These are phyloP conservation scores for Gautieria morchelliformis DNA, from an alignment of 768 basidiomycete species.

Conservation along the genomic window DNA sequence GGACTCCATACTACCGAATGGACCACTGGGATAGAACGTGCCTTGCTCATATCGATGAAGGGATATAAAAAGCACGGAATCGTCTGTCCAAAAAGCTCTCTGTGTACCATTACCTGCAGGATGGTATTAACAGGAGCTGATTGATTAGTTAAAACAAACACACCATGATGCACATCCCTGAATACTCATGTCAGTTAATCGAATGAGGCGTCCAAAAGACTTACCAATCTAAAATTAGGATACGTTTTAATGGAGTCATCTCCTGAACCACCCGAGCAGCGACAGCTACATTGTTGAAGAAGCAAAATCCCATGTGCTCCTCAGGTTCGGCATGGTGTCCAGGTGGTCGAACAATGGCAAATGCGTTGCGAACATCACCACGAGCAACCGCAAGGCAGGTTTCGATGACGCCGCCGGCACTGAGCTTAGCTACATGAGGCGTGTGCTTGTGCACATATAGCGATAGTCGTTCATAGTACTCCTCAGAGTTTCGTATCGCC, in stretches of 20 bases:
- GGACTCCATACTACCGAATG: constrained; percentile 79
- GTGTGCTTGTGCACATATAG: constrained; percentile 87
- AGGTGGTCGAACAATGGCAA: constrained; percentile 94
- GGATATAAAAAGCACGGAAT: constrained; percentile 86
- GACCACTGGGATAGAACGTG: constrained; percentile 84
- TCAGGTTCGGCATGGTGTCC: constrained; percentile 99
- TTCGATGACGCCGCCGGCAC: constrained; percentile 93
- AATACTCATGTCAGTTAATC: neutral
- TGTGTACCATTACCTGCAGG: constrained; percentile 89
- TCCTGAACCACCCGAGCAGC: constrained; percentile 77
- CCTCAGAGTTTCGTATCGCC: constrained; percentile 62
- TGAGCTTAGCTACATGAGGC: constrained; percentile 74
- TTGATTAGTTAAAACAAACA: constrained; percentile 8
- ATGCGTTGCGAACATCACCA: constrained; percentile 69
- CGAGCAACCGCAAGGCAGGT: constrained; percentile 80
- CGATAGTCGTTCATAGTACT: constrained; percentile 84
- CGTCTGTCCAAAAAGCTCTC: constrained; percentile 89
- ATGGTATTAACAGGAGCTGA: constrained; percentile 1
- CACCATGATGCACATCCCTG: constrained; percentile 96
- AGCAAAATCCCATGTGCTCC: constrained; percentile 98
- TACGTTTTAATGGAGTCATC: constrained; percentile 58
- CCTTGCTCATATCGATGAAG: constrained; percentile 92
- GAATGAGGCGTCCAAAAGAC: constrained; percentile 16
- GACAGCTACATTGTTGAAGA: constrained; percentile 97
- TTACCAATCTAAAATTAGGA: constrained; percentile 93